These are phyloP conservation scores for Wallacemonas sp. DNA, from an alignment of 208 protist species.

Conservation along the genomic window DNA sequence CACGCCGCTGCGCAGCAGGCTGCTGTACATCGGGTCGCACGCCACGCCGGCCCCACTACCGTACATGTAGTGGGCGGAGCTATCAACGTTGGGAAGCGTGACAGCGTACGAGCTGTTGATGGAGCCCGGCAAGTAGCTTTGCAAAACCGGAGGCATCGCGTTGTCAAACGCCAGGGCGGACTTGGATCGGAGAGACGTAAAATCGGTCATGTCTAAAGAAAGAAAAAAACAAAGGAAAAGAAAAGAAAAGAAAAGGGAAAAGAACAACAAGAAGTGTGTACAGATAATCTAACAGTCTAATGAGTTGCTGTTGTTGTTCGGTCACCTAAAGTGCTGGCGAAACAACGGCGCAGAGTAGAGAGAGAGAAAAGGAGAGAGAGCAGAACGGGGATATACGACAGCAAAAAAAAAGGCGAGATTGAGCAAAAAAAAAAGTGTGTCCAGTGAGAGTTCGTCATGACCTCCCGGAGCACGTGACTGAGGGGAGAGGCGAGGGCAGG, in stretches of 20 bases:
- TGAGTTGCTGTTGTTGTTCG: neutral
- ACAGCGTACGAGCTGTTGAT: conserved; percentile 20
- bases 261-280: too few species aligned
- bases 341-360: conserved; percentile 10
- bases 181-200: conserved; percentile 26
- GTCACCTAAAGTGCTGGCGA: neutral
- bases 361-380: conserved; percentile 11
- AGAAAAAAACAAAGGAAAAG: conserved; percentile 34
- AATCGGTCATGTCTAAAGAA: conserved; percentile 31
- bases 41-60: neutral
- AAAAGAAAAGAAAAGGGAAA: conserved; percentile 6
- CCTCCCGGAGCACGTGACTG: too few species aligned
- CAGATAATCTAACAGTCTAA: neutral
- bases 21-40: conserved; percentile 1
- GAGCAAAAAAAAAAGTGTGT: conserved; percentile 29
- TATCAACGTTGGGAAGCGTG: conserved; percentile 10
- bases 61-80: neutral
- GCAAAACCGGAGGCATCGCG: conserved; percentile 60
- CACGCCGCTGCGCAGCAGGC: neutral
- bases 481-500: too few species aligned
- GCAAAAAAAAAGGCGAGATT: conserved; percentile 5
- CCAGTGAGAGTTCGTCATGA: too few species aligned
- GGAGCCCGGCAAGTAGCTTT: conserved; percentile 10
- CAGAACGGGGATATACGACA: neutral
- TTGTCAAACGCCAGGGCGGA: conserved; percentile 39